These are phyloP conservation scores for Draba incana DNA, from an alignment of 345 rosid species.

Conservation along the genomic window DNA sequence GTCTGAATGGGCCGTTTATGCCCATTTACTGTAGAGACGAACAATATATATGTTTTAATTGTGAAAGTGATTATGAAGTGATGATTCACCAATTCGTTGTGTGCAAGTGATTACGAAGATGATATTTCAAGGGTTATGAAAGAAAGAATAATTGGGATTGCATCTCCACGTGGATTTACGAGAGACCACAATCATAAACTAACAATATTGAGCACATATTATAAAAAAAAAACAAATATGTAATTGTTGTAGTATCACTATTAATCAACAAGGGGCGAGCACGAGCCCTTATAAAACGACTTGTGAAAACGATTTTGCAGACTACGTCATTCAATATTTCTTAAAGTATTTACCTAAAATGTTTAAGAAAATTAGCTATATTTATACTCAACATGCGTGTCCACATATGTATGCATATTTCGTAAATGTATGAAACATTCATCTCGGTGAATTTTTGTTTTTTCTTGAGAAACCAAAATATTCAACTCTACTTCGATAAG, in stretches of 20 bases:
- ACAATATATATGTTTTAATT: neutral
- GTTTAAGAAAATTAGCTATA: neutral
- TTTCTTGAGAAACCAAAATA: no score
- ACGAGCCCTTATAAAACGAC: neutral
- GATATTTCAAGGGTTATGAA: slow-evolving; percentile 12
- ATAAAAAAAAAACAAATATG: no score
- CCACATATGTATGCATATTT: neutral
- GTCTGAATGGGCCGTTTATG: no score
- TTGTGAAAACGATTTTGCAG: neutral
- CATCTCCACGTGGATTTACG: slow-evolving; percentile 31
- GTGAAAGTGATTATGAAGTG: no score
- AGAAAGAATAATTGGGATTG: neutral
- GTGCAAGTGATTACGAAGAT: slow-evolving; percentile 31
- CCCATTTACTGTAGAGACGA: no score
- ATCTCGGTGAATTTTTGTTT: neutral
- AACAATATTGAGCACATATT: no score
- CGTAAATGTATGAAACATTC: neutral
- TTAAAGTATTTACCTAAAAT: neutral
- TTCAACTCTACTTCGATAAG: slow-evolving; percentile 5
- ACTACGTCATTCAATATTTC: neutral
- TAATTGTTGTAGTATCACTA: neutral
- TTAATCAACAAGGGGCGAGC: neutral
- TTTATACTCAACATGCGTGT: neutral
- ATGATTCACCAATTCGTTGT: slow-evolving; percentile 19
- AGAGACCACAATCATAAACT: neutral